Base-by-base conservation (phyloP, 1,139 yeast genomes). In the Debaryomyces subglobosus region DNA sequence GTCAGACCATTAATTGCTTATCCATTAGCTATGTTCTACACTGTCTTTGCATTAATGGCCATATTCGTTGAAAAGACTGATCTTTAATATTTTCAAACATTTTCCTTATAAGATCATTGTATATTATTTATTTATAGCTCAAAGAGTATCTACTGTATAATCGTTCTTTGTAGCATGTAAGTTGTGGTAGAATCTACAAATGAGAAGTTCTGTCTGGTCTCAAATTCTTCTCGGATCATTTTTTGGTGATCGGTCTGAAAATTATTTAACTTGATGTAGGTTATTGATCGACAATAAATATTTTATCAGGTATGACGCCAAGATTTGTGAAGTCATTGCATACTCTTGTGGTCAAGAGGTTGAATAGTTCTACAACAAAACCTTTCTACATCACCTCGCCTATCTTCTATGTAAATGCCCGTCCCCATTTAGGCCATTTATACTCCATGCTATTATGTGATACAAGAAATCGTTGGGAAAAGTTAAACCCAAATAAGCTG, bases 1-100 rank as follows among this genome's bases (percentile, higher is more conserved):
- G 96, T 94, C 57, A 82, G 99, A 60, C 86, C 89, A 7, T 79
- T 94, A 56, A 89, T 94, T 53, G 99, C 98, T 2, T 94, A 95
- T 65, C 99, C 99, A 1, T 77, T 94, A 60, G 86, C 89, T 15
- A 84, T 94, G 72, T 94, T 94, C 64, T 94, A 95, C 74, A 84
- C 92, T 48, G 95, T 94, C 4, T 95, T 95, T 77, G 97, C 97
- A 32, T 78, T 95, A 57, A 91, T 94, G 96, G 96, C 98, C 5
- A 86, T 95, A 38, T 94, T 94, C 63, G 95, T 88, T 32, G 89
- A 81, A 58, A 77, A 75, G 57, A 56, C 68, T 13, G 61, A 56
- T 8, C 41, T 34, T 32, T 40, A 24, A 39, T 8, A 7, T 9
- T 30, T 13, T 15, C 10, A 8, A 24, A 25, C 12, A 27, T 29